Evolutionary conservation across 176 grass and related monocot genomes (phyloP).

Genomic region (Oryza nivara): DNA sequence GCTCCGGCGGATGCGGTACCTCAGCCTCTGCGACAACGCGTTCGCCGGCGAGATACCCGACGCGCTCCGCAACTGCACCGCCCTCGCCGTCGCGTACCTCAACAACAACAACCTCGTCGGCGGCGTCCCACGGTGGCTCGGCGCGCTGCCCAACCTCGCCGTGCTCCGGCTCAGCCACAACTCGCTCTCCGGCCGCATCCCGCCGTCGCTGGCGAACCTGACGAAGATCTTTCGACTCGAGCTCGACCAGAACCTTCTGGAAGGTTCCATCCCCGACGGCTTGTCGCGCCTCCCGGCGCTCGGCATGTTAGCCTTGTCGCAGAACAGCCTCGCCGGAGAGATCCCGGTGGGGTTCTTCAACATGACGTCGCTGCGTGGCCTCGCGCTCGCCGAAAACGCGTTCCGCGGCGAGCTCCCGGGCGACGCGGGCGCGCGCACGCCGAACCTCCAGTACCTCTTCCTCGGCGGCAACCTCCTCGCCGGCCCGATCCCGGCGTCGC

Average conservation of each 20-base stretch:
- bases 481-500: slow-evolving; percentile 43
- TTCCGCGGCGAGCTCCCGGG: slow-evolving; percentile 30
- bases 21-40: slow-evolving; percentile 40
- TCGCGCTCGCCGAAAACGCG: slow-evolving; percentile 41
- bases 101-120: slow-evolving; percentile 21
- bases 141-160: not conserved
- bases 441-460: slow-evolving; percentile 31
- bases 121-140: not conserved
- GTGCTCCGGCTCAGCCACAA: not conserved
- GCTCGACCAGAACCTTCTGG: slow-evolving; percentile 1
- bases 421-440: not conserved
- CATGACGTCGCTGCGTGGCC: slow-evolving; percentile 31
- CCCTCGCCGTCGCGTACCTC: not conserved
- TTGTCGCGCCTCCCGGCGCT: not conserved
- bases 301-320: not conserved
- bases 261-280: not conserved
- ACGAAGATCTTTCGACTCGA: not conserved
- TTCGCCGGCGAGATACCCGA: slow-evolving; percentile 24
- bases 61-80: not conserved
- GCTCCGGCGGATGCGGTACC: not conserved
- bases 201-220: slow-evolving; percentile 11
- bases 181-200: slow-evolving; percentile 25
- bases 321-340: slow-evolving; percentile 26
- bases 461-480: slow-evolving; percentile 44
- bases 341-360: slow-evolving; percentile 43